A percentile compares a stretch with the other conserved stretches of the same genome.
These are phyloP conservation scores for Diaporthe sp. DNA, from an alignment of 2,329 filamentous ascomycete species.

Conservation along the genomic window DNA sequence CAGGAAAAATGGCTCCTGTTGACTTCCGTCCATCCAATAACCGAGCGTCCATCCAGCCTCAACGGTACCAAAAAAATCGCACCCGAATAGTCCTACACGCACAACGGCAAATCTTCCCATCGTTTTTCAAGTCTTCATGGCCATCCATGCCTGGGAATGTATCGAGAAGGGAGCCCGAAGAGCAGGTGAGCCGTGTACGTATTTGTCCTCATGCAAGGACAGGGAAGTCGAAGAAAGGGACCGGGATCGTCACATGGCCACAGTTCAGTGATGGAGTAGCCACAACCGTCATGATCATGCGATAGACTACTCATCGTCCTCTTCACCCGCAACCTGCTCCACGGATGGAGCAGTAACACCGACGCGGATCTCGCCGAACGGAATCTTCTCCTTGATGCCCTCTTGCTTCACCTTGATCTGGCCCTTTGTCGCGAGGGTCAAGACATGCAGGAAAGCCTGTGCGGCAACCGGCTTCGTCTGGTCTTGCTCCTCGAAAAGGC, in stretches of 20 bases:
- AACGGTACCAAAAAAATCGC: background rate
- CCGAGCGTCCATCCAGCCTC: background rate
- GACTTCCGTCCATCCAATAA: constrained; percentile 14
- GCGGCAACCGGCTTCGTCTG: constrained; percentile 75
- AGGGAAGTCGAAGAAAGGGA: background rate
- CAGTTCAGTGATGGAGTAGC: background rate
- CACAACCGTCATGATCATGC: background rate
- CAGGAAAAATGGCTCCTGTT: background rate
- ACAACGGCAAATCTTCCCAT: background rate
- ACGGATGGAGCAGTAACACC: constrained; percentile 51
- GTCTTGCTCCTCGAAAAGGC: constrained; percentile 72
- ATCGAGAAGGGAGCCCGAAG: background rate
- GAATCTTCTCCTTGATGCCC: constrained; percentile 50
- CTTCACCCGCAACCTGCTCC: constrained; percentile 15
- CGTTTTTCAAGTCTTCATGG: background rate
- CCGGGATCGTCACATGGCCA: background rate
- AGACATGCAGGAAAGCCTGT: constrained; percentile 82
- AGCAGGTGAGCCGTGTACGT: background rate
- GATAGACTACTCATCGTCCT: background rate
- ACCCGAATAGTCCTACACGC: background rate
- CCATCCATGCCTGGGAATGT: background rate
- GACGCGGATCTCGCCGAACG: constrained; percentile 64
- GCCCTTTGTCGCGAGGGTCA: constrained; percentile 78
- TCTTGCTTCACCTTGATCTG: constrained; percentile 75
- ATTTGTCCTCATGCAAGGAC: background rate